A percentile compares a stretch with the other conserved stretches of the same genome.
These are phyloP conservation scores for Gossypium davidsonii DNA, from an alignment of 441 rosid species.

Conservation along the genomic window DNA sequence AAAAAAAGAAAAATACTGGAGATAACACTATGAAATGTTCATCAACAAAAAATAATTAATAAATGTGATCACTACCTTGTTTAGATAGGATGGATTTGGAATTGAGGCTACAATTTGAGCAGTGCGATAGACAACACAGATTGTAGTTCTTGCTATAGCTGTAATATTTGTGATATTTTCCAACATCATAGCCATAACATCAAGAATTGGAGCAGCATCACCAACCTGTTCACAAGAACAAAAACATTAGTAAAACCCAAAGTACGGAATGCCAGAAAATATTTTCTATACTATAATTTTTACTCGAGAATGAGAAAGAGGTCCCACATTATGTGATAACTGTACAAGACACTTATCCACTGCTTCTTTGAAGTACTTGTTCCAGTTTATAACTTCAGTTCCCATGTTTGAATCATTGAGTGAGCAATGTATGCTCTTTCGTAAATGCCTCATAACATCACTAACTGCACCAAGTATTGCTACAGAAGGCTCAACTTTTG, in stretches of 20 bases:
- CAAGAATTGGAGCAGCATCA: slow-evolving; percentile 90
- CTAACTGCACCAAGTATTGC: slow-evolving; percentile 71
- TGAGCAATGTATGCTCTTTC: slow-evolving; percentile 73
- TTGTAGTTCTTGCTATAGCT: slow-evolving; percentile 67
- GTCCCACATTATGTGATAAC: slow-evolving; percentile 56
- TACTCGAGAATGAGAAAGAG: slow-evolving; percentile 8
- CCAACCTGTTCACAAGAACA: slow-evolving; percentile 57
- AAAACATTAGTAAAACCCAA: neutral
- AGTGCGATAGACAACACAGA: slow-evolving; percentile 75
- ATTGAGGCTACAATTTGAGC: slow-evolving; percentile 81
- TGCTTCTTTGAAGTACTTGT: slow-evolving; percentile 51
- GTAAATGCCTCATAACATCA: slow-evolving; percentile 50
- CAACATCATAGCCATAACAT: slow-evolving; percentile 81
- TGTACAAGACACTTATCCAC: slow-evolving; percentile 84
- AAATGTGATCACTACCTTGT: slow-evolving; percentile 49
- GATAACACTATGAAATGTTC: slow-evolving; percentile 1
- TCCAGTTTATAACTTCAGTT: slow-evolving; percentile 53
- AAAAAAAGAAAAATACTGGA: neutral
- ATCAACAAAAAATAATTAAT: slow-evolving; percentile 6
- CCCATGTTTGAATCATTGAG: slow-evolving; percentile 63
- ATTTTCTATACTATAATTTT: neutral
- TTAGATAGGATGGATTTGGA: slow-evolving; percentile 73
- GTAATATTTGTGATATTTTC: slow-evolving; percentile 79
- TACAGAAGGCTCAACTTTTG: slow-evolving; percentile 63
- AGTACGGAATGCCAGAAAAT: slow-evolving; percentile 8